These are phyloP conservation scores for Dactylorhiza incarnata DNA, from an alignment of 106 monocot species.

Conservation along the genomic window DNA sequence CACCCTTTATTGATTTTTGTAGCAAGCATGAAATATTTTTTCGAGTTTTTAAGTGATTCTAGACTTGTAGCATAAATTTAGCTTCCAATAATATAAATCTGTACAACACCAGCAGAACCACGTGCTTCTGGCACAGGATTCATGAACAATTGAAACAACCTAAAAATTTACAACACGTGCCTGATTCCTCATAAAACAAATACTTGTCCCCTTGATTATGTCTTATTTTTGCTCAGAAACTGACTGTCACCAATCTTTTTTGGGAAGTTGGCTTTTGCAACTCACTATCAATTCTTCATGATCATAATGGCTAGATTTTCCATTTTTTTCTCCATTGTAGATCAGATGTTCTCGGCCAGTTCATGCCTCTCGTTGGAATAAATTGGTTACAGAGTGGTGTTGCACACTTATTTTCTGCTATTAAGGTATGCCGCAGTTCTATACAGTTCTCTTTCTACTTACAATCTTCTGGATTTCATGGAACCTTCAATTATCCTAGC, in stretches of 20 bases:
- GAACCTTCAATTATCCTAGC: neutral
- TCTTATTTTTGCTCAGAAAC: neutral
- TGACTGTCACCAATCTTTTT: neutral
- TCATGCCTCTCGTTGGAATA: conserved; percentile 90
- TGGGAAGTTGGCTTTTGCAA: neutral
- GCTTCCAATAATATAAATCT: neutral
- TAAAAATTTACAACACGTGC: neutral
- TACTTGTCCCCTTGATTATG: neutral
- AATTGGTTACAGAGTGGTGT: conserved; percentile 92
- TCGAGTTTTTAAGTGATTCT: neutral
- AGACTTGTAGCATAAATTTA: neutral
- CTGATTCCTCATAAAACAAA: neutral
- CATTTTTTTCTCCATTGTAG: conserved; percentile 27
- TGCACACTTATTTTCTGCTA: conserved; percentile 83
- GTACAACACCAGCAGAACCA: neutral
- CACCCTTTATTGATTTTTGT: neutral
- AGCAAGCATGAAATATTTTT: neutral
- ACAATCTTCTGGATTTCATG: neutral
- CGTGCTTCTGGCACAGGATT: neutral
- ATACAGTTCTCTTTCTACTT: conserved; percentile 1
- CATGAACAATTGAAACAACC: neutral
- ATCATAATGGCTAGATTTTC: neutral
- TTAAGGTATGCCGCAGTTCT: conserved; percentile 42
- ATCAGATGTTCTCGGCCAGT: conserved; percentile 96
- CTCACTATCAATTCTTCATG: neutral